phyloP scores from a whole-genome alignment of 2,329 filamentous ascomycete species.

The Sporothrix globosa region DNA sequence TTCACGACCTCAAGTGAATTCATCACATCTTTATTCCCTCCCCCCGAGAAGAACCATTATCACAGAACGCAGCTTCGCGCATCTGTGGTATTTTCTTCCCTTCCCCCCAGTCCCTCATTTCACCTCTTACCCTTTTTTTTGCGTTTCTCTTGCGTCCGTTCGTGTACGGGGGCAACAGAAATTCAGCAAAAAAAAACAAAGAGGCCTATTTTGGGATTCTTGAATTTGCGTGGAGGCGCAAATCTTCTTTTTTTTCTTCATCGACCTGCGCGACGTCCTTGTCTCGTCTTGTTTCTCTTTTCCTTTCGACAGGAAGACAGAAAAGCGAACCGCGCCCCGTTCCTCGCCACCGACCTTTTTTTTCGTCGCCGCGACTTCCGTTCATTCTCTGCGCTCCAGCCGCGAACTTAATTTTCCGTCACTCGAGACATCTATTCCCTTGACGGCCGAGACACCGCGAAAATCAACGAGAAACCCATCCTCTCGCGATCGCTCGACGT shows the following conservation, averaged over 20 bases:
- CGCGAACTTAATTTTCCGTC: not conserved
- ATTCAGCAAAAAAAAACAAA: slow-evolving; percentile 24
- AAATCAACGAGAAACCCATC: not conserved
- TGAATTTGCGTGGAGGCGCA: slow-evolving; percentile 24
- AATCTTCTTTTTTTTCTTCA: not conserved
- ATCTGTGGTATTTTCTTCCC: slow-evolving; percentile 35
- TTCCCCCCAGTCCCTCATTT: slow-evolving; percentile 18
- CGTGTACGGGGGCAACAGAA: slow-evolving; percentile 30
- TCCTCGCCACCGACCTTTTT: not conserved
- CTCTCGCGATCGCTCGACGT: not conserved
- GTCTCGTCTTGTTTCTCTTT: slow-evolving; percentile 22
- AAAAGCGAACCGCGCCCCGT: slow-evolving; percentile 12
- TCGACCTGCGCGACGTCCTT: slow-evolving; percentile 12
- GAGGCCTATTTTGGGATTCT: slow-evolving; percentile 10
- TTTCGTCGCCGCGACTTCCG: slow-evolving; percentile 17
- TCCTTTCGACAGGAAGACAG: slow-evolving; percentile 12
- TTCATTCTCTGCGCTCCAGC: slow-evolving; percentile 24
- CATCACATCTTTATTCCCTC: slow-evolving; percentile 30
- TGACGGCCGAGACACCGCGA: slow-evolving; percentile 1
- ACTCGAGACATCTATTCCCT: slow-evolving; percentile 21
- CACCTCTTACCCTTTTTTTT: slow-evolving; percentile 21
- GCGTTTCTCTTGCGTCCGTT: slow-evolving; percentile 26
- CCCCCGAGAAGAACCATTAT: slow-evolving; percentile 31
- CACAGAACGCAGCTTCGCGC: slow-evolving; percentile 33
- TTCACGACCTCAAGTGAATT: slow-evolving; percentile 34